Evolutionary conservation across 2,329 filamentous ascomycete species (phyloP), one percentile per base, ranked within the genome.

Genomic region (Pseudonectria foliicola): DNA sequence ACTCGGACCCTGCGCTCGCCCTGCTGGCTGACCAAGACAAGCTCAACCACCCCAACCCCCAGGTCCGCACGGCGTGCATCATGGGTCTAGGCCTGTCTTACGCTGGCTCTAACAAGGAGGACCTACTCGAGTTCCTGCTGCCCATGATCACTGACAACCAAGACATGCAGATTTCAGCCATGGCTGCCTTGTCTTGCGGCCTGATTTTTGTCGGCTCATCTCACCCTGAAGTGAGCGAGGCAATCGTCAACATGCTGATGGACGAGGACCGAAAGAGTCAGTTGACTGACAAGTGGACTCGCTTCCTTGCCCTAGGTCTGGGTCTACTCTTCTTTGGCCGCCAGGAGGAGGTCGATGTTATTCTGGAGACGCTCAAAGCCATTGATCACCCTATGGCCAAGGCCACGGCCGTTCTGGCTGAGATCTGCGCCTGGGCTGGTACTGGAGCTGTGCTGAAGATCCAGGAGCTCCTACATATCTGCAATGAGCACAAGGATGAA

Each of bases 271-370:
- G 89, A 38, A 83, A 84, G 64, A 82, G 77, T 54, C 89, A 95
- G 60, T 70, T 98, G 41, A 95, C 93, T 49, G 87, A 96, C 65
- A 98, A 96, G 66, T 98, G 92, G 92, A 92, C 89, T 23, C 81
- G 92, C 13, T 98, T 98, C 67, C 83, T 98, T 68, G 89, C 86
- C 13, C 80, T 98, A 27, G 92, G 92, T 45, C 74, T 98, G 43
- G 92, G 90, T 2, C 74, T 98, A 16, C 72, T 98, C 18, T 98
- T 88, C 74, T 96, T 98, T 52, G 92, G 92, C 26, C 82, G 87
- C 45, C 92, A 98, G 63, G 92, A 98, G 61, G 90, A 96, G 60
- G 92, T 96, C n/a, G 92, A 98, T 53, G 90, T 96, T 38, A 89
- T 96, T 46, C 68, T 96, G 23, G 92, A 98, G 66, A 95, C 92